Conservation (phyloP, 2,329 filamentous ascomycete species). For the Beauveria pseudobassiana region DNA sequence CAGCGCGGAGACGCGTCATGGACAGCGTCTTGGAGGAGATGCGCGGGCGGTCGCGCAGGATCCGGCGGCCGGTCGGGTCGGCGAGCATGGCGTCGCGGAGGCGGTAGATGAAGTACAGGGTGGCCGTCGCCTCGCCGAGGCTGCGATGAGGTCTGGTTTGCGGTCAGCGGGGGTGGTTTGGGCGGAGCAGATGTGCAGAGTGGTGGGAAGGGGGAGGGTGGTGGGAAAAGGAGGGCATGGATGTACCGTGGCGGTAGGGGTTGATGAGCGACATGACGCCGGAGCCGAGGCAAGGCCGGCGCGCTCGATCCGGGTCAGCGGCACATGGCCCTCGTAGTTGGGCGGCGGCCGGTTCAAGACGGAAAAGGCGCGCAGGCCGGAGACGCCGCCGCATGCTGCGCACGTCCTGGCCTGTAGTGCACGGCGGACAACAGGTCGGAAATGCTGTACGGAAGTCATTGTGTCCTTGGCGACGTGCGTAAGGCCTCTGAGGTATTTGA, state of each 20-base stretch:
- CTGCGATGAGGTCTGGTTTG: slow-evolving; percentile 74
- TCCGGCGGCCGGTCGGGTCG: slow-evolving; percentile 75
- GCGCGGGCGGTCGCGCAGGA: slow-evolving; percentile 81
- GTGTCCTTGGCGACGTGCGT: not conserved
- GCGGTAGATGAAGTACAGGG: slow-evolving; percentile 89
- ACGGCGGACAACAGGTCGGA: not conserved
- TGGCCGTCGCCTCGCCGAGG: slow-evolving; percentile 92
- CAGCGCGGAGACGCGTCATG: slow-evolving; percentile 63
- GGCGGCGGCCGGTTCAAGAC: slow-evolving; percentile 76
- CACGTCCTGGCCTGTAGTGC: slow-evolving; percentile 17
- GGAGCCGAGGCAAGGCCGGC: slow-evolving; percentile 61
- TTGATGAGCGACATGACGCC: slow-evolving; percentile 60
- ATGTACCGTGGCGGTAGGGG: slow-evolving; percentile 67
- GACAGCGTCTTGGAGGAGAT: slow-evolving; percentile 69
- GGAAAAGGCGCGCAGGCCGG: slow-evolving; percentile 51
- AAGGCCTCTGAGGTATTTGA: too few species aligned
- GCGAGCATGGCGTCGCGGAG: slow-evolving; percentile 89
- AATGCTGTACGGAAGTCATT: slow-evolving; percentile 6
- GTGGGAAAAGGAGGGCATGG: not conserved
- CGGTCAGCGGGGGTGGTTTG: not conserved
- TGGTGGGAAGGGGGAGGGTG: too few species aligned
- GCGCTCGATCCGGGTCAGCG: slow-evolving; percentile 71
- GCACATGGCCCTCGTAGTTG: slow-evolving; percentile 89
- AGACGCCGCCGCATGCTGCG: slow-evolving; percentile 17
- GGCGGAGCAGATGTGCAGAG: too few species aligned